Evolutionary conservation across 345 rosid genomes (phyloP), one percentile per base, ranked within the genome.

Genomic region (Crucihimalaya himalaica): DNA sequence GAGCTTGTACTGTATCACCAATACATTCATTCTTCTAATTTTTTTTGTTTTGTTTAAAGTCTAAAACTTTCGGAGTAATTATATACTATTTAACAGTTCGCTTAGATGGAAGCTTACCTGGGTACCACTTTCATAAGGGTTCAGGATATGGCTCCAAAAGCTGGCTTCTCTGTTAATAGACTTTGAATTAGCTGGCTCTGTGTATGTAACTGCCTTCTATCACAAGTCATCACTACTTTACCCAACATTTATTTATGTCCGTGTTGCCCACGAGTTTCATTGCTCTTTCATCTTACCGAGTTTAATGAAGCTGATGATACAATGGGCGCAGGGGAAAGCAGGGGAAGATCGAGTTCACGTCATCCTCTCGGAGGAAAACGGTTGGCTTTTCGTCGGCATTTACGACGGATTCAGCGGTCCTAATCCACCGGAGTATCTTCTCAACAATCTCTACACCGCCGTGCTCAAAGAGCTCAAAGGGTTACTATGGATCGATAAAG

Each of bases 401-500:
- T 95, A 95, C 72, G 99, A 95, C 63, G 99, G 97, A 10, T 95
- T 95, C 70, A 89, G 77, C 46, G 99, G 97, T 53, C 97, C 97
- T 11, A 97, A 89, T 76, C 98, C 98, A 43, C 91, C 99, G 20
- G 99, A 95, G 76, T 89, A 66, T 68, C 84, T 95, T 47, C 79
- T 88, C 42, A 70, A 74, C 21, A 87, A 87, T 84, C 84, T 95
- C 4, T 95, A 92, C 68, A 42, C 84, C 43, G 83, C 88, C 18
- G 86, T 95, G 23, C 82, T 84, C 10, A 81, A 80, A 35, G 97
- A 88, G 78, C 86, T 94, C 60, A 80, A 89, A 68, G 95, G 89
- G 7, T 68, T 91, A 64, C 62, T 79, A 32, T 84, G 90, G 88
- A 78, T 82, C 66, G 86, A 88, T 7, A 74, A 70, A 8, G n/a